Evolutionary conservation across 2,329 filamentous ascomycete species (phyloP), one percentile per base, ranked within the genome.

Genomic region (Colletotrichum tofieldiae): DNA sequence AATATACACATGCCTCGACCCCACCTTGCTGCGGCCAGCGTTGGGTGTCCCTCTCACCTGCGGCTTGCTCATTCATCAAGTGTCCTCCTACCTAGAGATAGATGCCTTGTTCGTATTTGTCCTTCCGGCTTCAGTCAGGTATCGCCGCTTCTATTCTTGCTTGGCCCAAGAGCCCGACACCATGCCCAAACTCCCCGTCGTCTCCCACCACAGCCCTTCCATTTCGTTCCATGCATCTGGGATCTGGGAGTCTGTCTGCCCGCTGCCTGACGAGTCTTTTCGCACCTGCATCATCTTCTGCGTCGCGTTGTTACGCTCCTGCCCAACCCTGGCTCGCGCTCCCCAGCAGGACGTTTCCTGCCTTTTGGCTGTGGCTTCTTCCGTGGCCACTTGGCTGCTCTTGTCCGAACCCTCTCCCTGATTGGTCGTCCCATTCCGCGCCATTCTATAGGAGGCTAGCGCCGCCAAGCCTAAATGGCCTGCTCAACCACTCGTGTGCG

Each of bases 381-480:
- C 64, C 56, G 68, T 67, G 55, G 52, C 68, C 63, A 56, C 56
- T 49, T 71, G 67, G 63, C 63, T 49, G 67, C 63, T 58, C 63
- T 51, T 49, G 26, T 71, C 41, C 11, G 26, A 51, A 23, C 32
- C 26, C 43, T 5, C 26, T 56, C 23, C 9, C 47, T 67, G 18
- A 71, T 67, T 67, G 68, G 68, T 8, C 12, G 2, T 5, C 26
- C 20, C 14, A 5, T 16, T 18, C 26, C 5, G 41, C 26, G 20
- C 35, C 29, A 61, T 39, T 41, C 32, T 18, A 39, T 55, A 43
- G 2, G 0, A 39, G 32, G 51, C 56, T 67, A 71, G 68, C 23
- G 6, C 14, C 11, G 41, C 56, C 49, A 71, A 71, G 68, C 41
- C 64, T 55, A 58, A 67, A 67, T 51, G 55, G 8, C 39, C 55